A percentile compares a stretch with the other conserved stretches of the same genome.
Evolutionary conservation across 257 asterid species (phyloP).

Genomic region (Jasminum sambac): DNA sequence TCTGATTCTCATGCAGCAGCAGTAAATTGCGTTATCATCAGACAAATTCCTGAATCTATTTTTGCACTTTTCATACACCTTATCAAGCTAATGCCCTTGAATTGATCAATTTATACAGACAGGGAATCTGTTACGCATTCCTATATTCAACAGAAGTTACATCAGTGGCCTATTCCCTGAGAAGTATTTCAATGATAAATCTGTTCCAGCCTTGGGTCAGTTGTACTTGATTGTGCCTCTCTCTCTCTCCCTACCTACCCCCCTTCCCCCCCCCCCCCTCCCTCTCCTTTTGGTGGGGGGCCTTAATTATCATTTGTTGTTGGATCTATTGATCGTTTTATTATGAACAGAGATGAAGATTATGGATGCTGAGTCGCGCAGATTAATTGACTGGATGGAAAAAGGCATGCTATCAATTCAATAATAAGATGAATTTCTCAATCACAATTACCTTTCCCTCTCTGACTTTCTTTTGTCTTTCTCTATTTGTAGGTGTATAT

Average conservation of each 20-base stretch:
- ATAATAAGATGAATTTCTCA: slow-evolving; percentile 3
- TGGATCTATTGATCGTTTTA: slow-evolving; percentile 24
- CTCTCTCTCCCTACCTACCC: too few relatives aligned
- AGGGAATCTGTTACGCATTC: slow-evolving; percentile 87
- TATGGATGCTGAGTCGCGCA: slow-evolving; percentile 93
- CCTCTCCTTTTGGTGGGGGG: slow-evolving; percentile 82
- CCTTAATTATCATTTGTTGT: background rate
- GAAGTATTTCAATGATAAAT: slow-evolving; percentile 85
- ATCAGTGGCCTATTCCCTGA: slow-evolving; percentile 97
- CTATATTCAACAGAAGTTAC: slow-evolving; percentile 93
- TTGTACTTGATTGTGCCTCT: background rate
- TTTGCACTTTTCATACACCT: slow-evolving; percentile 1
- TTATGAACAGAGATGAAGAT: slow-evolving; percentile 78
- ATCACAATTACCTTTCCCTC: slow-evolving; percentile 14
- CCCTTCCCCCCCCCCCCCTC: too few relatives aligned
- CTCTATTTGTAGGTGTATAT: slow-evolving; percentile 33
- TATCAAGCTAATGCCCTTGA: background rate
- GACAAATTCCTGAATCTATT: background rate
- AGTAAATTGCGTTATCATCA: background rate
- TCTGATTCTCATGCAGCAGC: slow-evolving; percentile 66
- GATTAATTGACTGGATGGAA: slow-evolving; percentile 98
- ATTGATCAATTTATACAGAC: slow-evolving; percentile 52
- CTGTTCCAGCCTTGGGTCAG: slow-evolving; percentile 91
- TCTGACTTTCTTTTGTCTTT: slow-evolving; percentile 22
- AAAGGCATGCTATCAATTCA: slow-evolving; percentile 53